Evolutionary conservation across 2,329 filamentous ascomycete species (phyloP).

Genomic region (Sporothrix variecibatus): DNA sequence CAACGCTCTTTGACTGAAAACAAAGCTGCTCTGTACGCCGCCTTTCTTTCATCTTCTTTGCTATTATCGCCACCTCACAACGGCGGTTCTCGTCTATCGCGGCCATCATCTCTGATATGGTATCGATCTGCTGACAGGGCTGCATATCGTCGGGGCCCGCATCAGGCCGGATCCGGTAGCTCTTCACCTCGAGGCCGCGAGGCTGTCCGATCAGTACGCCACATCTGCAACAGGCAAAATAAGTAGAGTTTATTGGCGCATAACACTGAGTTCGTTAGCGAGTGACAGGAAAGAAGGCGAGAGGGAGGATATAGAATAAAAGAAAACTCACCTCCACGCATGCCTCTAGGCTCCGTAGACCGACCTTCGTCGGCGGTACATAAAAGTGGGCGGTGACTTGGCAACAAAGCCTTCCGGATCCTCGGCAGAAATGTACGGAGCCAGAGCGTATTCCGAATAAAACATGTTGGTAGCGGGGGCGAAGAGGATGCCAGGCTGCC

Average conservation of each 20-base stretch:
- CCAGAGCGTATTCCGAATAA: neutral
- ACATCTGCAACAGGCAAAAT: neutral
- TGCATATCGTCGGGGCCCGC: too few species aligned
- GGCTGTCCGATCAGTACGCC: neutral
- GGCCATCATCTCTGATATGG: too few species aligned
- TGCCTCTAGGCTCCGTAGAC: neutral
- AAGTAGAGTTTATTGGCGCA: neutral
- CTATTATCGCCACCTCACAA: too few species aligned
- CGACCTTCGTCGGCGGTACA: neutral
- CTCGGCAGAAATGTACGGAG: neutral
- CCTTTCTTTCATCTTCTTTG: neutral
- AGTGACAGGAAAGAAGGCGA: neutral
- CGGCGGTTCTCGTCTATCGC: too few species aligned
- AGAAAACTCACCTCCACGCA: neutral
- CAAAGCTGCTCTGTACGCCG: neutral
- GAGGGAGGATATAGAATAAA: neutral
- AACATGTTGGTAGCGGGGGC: neutral
- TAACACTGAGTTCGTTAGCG: neutral
- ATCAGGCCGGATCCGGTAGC: too few species aligned
- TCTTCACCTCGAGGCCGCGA: neutral
- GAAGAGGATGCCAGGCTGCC: neutral
- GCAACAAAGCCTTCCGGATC: neutral
- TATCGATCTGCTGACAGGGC: too few species aligned
- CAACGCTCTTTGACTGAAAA: neutral
- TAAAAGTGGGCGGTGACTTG: neutral